Evolutionary conservation across 169 alveolate species (phyloP), one percentile per base, ranked within the genome.

Genomic region (Babesia sp.): DNA sequence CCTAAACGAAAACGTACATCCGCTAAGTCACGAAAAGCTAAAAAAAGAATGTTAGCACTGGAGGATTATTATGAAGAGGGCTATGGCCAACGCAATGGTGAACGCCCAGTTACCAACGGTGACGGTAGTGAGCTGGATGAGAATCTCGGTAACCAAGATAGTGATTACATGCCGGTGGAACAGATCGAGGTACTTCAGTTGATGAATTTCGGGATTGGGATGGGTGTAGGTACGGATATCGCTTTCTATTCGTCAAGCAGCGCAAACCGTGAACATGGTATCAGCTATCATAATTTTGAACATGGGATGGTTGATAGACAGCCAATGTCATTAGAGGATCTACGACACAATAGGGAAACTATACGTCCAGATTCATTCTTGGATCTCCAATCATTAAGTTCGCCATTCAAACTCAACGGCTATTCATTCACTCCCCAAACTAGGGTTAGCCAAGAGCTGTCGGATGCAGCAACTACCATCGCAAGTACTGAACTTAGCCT

Each of bases 341-440:
- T 64, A 18, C 74, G 55, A 18, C 73, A 63, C 41, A 46, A 48
- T 61, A 45, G 74, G 51, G 74, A 64, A 39, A 64, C 74, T 4
- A 46, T 64, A 28, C 44, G 29, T 51, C 61, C 74, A 22, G 59
- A 45, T 31, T 14, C 46, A 14, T 64, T 28, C 36, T 11, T 64
- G 34, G 87, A 79, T 37, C 36, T 79, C 54, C 48, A 74, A 41
- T 46, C 73, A 57, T 60, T 79, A 31, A 58, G 81, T 44, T 69
- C 87, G 36, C 87, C 87, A 24, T 79, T 79, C 37, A 79, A 55
- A 39, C 54, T 79, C 1, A 79, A 70, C 64, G 87, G 71, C 12
- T 79, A 79, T 39, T 55, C 87, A n/a, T 79, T 51, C 57, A 69
- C 87, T 9, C 87, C 87, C 16, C 68, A 29, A 51, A 44, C 57